Evolutionary conservation across 306 rosid species (phyloP).

Genomic region (Cucumis hystrix): DNA sequence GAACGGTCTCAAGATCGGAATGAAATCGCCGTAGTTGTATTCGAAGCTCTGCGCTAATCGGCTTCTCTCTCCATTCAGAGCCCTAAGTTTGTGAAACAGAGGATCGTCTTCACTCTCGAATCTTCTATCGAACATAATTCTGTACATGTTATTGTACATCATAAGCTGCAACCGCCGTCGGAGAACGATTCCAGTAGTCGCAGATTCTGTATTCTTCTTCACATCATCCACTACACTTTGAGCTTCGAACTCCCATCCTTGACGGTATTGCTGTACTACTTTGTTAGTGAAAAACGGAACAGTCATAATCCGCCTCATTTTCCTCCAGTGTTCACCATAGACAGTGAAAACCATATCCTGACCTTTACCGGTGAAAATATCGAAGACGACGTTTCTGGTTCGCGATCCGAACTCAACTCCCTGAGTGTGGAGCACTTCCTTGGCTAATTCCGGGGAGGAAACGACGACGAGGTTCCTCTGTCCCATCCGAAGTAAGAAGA

Average conservation of each 20-base stretch:
- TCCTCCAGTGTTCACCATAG: conserved; percentile 91
- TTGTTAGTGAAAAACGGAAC: conserved; percentile 87
- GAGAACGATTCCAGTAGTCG: conserved; percentile 40
- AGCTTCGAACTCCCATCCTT: conserved; percentile 69
- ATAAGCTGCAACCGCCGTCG: conserved; percentile 52
- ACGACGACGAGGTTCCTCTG: conserved; percentile 70
- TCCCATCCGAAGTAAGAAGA: conserved; percentile 83
- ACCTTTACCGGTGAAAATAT: conserved; percentile 77
- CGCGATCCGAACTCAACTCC: conserved; percentile 89
- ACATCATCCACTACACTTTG: conserved; percentile 64
- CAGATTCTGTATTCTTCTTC: conserved; percentile 28
- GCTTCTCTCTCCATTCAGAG: conserved; percentile 70
- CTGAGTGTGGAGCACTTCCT: conserved; percentile 77
- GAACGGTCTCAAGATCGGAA: conserved; percentile 79
- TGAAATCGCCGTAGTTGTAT: conserved; percentile 76
- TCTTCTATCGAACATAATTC: conserved; percentile 71
- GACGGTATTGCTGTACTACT: conserved; percentile 78
- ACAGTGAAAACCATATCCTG: conserved; percentile 95
- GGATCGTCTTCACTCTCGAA: conserved; percentile 74
- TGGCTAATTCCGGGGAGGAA: conserved; percentile 78
- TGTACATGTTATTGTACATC: conserved; percentile 93
- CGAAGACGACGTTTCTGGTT: conserved; percentile 80
- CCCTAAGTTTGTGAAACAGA: conserved; percentile 35
- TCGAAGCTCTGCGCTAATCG: conserved; percentile 88
- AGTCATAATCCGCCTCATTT: conserved; percentile 87